Evolutionary conservation across 441 rosid species (phyloP).

Genomic region (Populus tomentosa): DNA sequence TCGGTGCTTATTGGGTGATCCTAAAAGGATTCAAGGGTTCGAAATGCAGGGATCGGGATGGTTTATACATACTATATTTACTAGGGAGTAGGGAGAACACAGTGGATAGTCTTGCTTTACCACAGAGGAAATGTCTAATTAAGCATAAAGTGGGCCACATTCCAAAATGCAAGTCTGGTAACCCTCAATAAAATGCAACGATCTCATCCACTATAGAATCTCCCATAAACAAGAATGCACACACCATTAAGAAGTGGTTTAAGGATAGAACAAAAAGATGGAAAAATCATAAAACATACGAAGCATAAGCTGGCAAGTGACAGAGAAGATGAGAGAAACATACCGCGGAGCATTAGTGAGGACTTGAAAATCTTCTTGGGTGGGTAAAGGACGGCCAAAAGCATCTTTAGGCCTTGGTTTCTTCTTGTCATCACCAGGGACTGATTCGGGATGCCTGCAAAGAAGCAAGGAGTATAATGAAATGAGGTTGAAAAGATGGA

Average conservation of each 20-base stretch:
- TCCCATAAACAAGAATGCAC: neutral
- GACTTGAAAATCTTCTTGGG: conserved; percentile 80
- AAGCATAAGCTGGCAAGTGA: neutral
- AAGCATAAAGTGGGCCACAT: neutral
- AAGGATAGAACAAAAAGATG: neutral
- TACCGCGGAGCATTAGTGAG: conserved; percentile 90
- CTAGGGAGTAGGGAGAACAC: neutral
- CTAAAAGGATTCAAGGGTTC: neutral
- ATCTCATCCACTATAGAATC: neutral
- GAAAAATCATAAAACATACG: neutral
- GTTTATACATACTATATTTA: neutral
- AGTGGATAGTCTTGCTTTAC: neutral
- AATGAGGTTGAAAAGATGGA: neutral
- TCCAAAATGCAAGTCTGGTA: neutral
- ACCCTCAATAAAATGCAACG: neutral
- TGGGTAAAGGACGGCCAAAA: conserved; percentile 88
- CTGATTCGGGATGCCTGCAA: conserved; percentile 41
- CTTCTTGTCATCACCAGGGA: conserved; percentile 48
- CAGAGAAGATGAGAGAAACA: neutral
- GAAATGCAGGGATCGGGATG: neutral
- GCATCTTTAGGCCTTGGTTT: conserved; percentile 92
- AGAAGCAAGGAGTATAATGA: neutral
- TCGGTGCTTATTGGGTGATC: neutral
- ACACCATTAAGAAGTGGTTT: neutral
- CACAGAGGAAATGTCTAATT: neutral